Evolutionary conservation across 2,329 filamentous ascomycete genomes (phyloP).

Genomic region (Amesomyces nigricolor): DNA sequence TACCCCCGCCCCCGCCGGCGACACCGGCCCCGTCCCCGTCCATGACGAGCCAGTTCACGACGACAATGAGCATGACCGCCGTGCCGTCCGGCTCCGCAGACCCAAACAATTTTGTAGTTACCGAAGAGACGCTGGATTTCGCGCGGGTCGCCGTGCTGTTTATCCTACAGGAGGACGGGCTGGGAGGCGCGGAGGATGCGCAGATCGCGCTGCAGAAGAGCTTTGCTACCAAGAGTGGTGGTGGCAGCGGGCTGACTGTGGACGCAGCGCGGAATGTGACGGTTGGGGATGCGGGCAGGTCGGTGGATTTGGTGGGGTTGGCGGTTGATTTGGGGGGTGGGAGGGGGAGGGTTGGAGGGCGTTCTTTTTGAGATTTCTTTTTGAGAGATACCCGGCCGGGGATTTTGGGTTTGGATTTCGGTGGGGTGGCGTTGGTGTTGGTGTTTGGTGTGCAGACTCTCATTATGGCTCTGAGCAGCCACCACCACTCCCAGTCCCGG

Average conservation of each 20-base stretch:
- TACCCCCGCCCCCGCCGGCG: slow-evolving; percentile 21
- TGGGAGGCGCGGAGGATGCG: slow-evolving; percentile 47
- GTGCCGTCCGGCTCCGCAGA: slow-evolving; percentile 26
- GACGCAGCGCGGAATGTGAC: slow-evolving; percentile 36
- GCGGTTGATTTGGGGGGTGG: slow-evolving; percentile 34
- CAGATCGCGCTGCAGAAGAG: slow-evolving; percentile 51
- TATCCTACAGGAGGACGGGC: slow-evolving; percentile 50
- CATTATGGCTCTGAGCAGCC: too few relatives aligned
- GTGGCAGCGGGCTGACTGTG: slow-evolving; percentile 21
- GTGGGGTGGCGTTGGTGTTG: too few relatives aligned
- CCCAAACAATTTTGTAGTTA: slow-evolving; percentile 40
- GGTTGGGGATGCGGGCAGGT: slow-evolving; percentile 34
- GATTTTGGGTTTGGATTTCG: too few relatives aligned
- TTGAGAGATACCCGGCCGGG: too few relatives aligned
- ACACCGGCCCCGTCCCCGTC: slow-evolving; percentile 26
- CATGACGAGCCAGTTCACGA: slow-evolving; percentile 27
- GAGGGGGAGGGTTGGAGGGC: slow-evolving; percentile 18
- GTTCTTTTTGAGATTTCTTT: background rate
- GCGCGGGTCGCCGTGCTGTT: slow-evolving; percentile 57
- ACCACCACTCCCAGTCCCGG: too few relatives aligned
- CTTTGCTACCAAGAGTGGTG: slow-evolving; percentile 40
- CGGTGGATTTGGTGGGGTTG: slow-evolving; percentile 47
- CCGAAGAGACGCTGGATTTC: slow-evolving; percentile 57
- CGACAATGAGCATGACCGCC: slow-evolving; percentile 23
- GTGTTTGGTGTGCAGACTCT: too few relatives aligned